Base-by-base conservation (phyloP, 805 yeast species). In the Huiozyma sinensis region DNA sequence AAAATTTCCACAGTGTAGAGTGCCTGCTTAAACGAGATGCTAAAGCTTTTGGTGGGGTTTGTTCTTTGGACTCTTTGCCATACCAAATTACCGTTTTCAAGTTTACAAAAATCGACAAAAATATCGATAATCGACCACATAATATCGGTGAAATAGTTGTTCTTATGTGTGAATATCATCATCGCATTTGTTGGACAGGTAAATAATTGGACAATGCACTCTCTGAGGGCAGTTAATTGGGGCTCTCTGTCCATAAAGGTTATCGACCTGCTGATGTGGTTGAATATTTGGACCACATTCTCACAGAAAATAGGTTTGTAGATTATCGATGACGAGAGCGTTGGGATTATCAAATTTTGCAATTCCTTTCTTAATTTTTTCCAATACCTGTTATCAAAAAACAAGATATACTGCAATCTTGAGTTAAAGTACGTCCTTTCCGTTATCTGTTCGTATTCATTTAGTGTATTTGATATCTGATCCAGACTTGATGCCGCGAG, bases 131-230 rank as follows among this genome's bases (percentile, higher is more conserved):
- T 58, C 0, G 82, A 74, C 49, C 72, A 69, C 17, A 81, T 52
- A 1, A 79, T 61, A 40, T 68, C 66, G 5, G 67, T 58, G 7
- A 77, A 61, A 11, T 61, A 53, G 3, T 69, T 69, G 11, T 64
- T 52, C 7, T 47, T 50, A 24, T 45, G 44, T 3, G 64, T 54
- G 17, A 77, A 61, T 12, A 78, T 63, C 36, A 53, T 58, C 1
- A 75, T 73, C 0, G 95, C 80, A 50, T 83, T 81, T 0, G 88
- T 75, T 0, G 97, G 96, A 43, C 95, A 82, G 0, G 97, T 89
- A 61, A 88, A 88, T 24, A 92, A 65, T 63, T 92, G 98, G 0
- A 90, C 79, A 0, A 94, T 79, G 17, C 90, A 65, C 34, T 81
- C 76, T 34, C 80, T 73, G 67, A 89, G 70, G 4, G 84, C 72